Evolutionary conservation across 176 grass and related monocot species (phyloP), one percentile per base, ranked within the genome.

Genomic region (Carex cristatella): DNA sequence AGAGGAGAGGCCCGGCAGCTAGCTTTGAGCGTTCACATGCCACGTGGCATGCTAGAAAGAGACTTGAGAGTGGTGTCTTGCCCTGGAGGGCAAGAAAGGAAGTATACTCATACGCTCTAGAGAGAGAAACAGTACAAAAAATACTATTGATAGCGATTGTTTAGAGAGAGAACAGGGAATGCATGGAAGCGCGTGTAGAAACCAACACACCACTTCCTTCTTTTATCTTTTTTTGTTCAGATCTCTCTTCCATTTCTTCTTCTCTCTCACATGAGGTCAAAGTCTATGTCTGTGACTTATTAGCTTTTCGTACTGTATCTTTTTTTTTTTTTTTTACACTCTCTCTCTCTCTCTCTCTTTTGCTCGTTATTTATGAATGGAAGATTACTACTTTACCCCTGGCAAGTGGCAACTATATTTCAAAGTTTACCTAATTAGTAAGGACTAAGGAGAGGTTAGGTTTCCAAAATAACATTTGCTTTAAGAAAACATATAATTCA

Each of bases 281-380:
- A 90, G 57, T 62, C 65, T 82, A 84, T 74, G 84, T 56, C 72
- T 85, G 72, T 76, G 62, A 9, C 23, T 71, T 15, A 18, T 49
- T 62, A 49, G 84, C 69, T 69, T 89, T 56, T 80, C 89, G 91
- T 91, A 89, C 89, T 71, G 23, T 57, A 27, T 49, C 44, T 69
- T 15, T 55, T 53, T 60, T 70, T 53, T 60, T 70, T 86, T 88
- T 48, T 88, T 81, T 57, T 33, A 78, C 80, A 83, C 74, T 69
- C 48, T 77, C 58, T 69, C 10, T 40, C 54, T 30, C 65, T 40
- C 38, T 40, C 38, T 74, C 48, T 51, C 48, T 31, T 51, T 27
- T 74, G 19, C 74, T 33, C 61, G 55, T 81, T 30, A 65, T 28
- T 75, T 30, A 65, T 65, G 63, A 82, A 65, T 14, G n/a, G n/a